Percentiles rank a stretch among this genome's conserved stretches.
These are phyloP conservation scores for Phoma sp. DNA, from an alignment of 2,329 filamentous ascomycete genomes.

Conservation along the genomic window DNA sequence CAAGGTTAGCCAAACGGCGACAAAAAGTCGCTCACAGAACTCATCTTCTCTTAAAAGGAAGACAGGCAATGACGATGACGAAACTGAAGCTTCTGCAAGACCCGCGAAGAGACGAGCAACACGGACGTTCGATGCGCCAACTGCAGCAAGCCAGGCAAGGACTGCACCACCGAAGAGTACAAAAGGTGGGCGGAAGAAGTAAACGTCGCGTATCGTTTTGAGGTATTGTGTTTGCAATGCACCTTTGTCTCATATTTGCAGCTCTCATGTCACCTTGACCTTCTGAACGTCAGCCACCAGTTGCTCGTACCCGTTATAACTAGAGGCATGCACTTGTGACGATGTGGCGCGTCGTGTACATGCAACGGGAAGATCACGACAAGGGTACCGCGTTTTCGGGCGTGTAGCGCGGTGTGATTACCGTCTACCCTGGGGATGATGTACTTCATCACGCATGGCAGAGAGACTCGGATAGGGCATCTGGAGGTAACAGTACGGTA, in stretches of 20 bases:
- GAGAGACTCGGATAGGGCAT: neutral
- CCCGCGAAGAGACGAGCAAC: conserved; percentile 39
- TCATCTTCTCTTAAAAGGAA: conserved; percentile 43
- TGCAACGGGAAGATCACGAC: conserved; percentile 8
- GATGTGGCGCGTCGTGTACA: conserved; percentile 4
- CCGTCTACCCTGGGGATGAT: neutral
- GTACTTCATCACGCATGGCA: conserved; percentile 1
- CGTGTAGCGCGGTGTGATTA: neutral
- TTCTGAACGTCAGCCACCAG: neutral
- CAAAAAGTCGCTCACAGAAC: conserved; percentile 5
- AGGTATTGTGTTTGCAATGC: too few species aligned
- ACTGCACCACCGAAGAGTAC: conserved; percentile 26
- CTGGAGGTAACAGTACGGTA: neutral
- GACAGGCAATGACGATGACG: conserved; percentile 22
- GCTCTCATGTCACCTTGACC: neutral
- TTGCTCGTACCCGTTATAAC: neutral
- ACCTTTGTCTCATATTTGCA: neutral
- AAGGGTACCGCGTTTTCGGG: conserved; percentile 1
- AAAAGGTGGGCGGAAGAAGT: conserved; percentile 7
- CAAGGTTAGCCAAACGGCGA: neutral
- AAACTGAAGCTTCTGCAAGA: conserved; percentile 19
- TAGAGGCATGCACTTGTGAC: neutral
- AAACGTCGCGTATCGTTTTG: neutral
- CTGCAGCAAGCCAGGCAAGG: conserved; percentile 44
- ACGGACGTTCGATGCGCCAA: conserved; percentile 45